phyloP scores from a whole-genome alignment of 208 protist species.

The Trypanosoma scelopori region DNA sequence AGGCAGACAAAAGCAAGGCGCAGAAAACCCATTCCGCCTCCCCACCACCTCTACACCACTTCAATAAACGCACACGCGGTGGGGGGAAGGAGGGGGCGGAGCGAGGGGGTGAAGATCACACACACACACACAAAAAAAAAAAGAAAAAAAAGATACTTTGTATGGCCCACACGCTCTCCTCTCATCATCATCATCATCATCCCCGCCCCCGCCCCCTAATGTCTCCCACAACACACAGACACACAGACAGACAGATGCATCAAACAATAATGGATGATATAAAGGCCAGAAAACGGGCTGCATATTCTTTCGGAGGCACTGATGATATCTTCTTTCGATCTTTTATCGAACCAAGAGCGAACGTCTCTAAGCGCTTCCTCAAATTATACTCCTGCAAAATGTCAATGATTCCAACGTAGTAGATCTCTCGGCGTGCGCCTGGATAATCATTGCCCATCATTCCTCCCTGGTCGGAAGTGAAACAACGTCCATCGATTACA shows the following conservation, averaged over 20 bases:
- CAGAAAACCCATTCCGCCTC: no score
- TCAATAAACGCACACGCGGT: no score
- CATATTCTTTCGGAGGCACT: conserved; percentile 82
- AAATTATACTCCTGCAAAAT: conserved; percentile 91
- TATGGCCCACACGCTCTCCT: no score
- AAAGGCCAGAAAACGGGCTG: conserved; percentile 83
- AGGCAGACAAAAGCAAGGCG: no score
- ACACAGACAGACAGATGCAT: background rate
- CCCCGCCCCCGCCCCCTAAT: no score
- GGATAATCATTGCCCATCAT: conserved; percentile 73
- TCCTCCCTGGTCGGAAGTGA: conserved; percentile 78
- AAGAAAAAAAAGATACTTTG: no score
- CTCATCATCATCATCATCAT: no score
- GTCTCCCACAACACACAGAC: no score
- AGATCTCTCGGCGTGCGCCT: conserved; percentile 71
- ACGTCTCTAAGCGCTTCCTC: conserved; percentile 80
- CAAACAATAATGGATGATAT: conserved; percentile 90
- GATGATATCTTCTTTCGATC: conserved; percentile 85
- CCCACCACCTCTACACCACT: no score
- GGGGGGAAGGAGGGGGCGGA: no score
- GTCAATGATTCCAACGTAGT: conserved; percentile 95
- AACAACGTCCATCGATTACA: conserved; percentile 62
- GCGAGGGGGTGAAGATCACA: no score
- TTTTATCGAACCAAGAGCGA: conserved; percentile 53
- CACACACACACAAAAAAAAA: no score